phyloP scores from a whole-genome alignment of 306 rosid species.

The Calophaca sinica region DNA sequence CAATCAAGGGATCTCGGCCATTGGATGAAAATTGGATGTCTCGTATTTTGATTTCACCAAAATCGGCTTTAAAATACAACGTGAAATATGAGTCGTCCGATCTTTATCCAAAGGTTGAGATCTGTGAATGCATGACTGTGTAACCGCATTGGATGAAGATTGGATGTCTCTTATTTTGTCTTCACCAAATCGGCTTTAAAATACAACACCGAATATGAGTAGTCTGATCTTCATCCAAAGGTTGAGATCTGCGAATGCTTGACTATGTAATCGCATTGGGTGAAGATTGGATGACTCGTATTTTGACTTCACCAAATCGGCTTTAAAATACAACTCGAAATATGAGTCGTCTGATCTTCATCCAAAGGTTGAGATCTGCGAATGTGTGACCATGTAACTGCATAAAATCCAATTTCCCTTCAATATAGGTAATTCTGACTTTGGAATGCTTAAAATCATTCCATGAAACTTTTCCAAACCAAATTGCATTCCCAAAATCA shows the following conservation, averaged over 20 bases:
- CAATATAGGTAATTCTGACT: slow-evolving; percentile 16
- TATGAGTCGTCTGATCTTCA: too few relatives aligned
- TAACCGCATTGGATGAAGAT: neutral
- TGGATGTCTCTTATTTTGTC: neutral
- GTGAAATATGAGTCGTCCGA: neutral
- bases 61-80: neutral
- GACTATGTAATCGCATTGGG: too few relatives aligned
- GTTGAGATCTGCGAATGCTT: neutral
- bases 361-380: too few relatives aligned
- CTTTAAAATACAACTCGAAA: too few relatives aligned
- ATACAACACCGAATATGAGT: neutral
- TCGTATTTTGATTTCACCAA: neutral
- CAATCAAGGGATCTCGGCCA: neutral
- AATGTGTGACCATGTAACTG: too few relatives aligned
- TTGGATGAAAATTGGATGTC: neutral
- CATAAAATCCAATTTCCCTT: neutral
- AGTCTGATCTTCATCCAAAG: too few relatives aligned
- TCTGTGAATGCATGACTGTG: neutral
- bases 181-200: too few relatives aligned
- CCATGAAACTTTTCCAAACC: slow-evolving; percentile 1
- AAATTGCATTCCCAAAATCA: neutral
- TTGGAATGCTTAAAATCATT: slow-evolving; percentile 1
- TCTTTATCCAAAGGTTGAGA: neutral
- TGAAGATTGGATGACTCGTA: too few relatives aligned
- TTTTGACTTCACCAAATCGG: too few relatives aligned